Evolutionary conservation across 1,284 basidiomycete species (phyloP).

Genomic region (Irpex sp.): DNA sequence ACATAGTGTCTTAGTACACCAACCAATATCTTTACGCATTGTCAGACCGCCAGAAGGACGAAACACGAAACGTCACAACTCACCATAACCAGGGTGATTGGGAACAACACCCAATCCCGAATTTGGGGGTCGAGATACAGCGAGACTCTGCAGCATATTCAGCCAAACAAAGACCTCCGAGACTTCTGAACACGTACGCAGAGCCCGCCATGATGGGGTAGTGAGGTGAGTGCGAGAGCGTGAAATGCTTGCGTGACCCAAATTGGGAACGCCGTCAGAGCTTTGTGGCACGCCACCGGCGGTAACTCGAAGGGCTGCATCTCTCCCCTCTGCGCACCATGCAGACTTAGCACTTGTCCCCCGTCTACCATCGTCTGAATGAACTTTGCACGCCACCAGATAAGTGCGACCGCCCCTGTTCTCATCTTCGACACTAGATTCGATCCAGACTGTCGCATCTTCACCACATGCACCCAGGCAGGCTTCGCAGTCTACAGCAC

Average conservation of each 20-base stretch:
- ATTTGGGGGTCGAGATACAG: slow-evolving; percentile 93
- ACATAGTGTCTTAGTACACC: slow-evolving; percentile 95
- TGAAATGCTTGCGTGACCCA: not conserved
- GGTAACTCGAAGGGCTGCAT: slow-evolving; percentile 4
- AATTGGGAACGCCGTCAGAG: not conserved
- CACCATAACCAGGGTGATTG: slow-evolving; percentile 97
- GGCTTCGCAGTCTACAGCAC: slow-evolving; percentile 88
- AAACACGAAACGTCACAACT: slow-evolving; percentile 22
- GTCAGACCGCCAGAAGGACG: not conserved
- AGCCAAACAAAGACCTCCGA: not conserved
- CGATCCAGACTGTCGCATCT: slow-evolving; percentile 75
- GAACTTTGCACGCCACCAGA: slow-evolving; percentile 87
- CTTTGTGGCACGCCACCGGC: slow-evolving; percentile 7
- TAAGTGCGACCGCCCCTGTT: slow-evolving; percentile 75
- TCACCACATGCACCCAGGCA: slow-evolving; percentile 77
- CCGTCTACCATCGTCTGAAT: slow-evolving; percentile 38
- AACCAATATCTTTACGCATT: slow-evolving; percentile 72
- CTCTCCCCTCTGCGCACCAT: slow-evolving; percentile 7
- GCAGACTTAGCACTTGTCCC: slow-evolving; percentile 1
- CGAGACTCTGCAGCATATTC: slow-evolving; percentile 46
- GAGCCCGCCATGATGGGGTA: slow-evolving; percentile 24
- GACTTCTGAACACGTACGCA: slow-evolving; percentile 20
- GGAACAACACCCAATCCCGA: slow-evolving; percentile 92
- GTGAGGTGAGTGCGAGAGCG: slow-evolving; percentile 1
- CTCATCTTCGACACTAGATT: slow-evolving; percentile 78